Evolutionary conservation across 805 yeast genomes (phyloP), one percentile per base, ranked within the genome.

Genomic region (Ogataea nakhonphanomensis): DNA sequence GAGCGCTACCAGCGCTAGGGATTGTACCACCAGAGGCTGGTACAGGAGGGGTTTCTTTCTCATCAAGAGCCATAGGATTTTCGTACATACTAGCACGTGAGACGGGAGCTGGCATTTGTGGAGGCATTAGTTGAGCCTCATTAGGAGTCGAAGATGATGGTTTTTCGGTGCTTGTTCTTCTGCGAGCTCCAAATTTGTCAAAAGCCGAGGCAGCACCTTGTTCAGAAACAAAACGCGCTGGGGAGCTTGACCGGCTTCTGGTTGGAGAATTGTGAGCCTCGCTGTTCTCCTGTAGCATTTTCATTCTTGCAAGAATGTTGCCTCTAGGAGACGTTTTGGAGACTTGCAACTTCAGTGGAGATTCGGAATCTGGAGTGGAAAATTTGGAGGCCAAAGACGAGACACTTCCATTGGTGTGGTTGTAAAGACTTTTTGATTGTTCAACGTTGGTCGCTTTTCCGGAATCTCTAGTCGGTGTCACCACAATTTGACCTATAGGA

Each of bases 111-210:
- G 33, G 34, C 25, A 20, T 29, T 15, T 12, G n/a, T 14, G 31
- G 31, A 17, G 11, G 11, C 11, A 21, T 17, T 9, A 29, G 9
- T 11, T 29, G 21, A 17, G 17, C 11, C 31, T 17, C 9, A 14
- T 4, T 26, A 12, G 14, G 11, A 10, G 31, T n/a, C 31, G 14
- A 21, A 10, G 1, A 7, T 4, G 31, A 17, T 6, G 31, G 30
- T 21, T 28, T 32, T 17, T 44, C 44, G 10, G 25, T 6, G 13
- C 41, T 40, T n/a, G 41, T 31, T 25, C 56, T 52, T 45, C 61
- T 58, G 20, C 44, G 61, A 1, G 55, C 58, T 25, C 60, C 61
- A 51, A 62, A 58, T 41, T 59, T 59, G 21, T 56, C 59, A 38
- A 61, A 57, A 2, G 58, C 59, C 22, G 54, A 45, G 26, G 41